A percentile compares a stretch with the other conserved stretches of the same genome.
phyloP scores from a whole-genome alignment of 306 rosid genomes.

The Rubus parviflorus region DNA sequence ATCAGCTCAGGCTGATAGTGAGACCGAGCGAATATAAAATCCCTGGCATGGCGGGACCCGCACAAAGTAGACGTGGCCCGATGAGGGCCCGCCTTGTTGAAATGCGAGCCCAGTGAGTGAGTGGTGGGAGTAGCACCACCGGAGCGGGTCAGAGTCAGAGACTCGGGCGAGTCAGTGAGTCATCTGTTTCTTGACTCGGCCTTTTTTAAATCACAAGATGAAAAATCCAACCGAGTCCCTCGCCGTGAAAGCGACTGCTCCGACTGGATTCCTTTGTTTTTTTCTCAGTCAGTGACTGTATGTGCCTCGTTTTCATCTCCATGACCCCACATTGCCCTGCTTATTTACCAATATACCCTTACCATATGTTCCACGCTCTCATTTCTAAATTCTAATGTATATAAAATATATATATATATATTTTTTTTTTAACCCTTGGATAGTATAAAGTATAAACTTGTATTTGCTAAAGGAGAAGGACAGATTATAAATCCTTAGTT shows the following conservation, averaged over 20 bases:
- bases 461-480: not conserved
- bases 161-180: constrained; percentile 6
- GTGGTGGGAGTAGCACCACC: constrained; percentile 12
- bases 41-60: constrained; percentile 3
- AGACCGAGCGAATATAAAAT: not conserved
- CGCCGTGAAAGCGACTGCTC: constrained; percentile 27
- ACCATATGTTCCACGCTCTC: not conserved
- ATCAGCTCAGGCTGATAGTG: not conserved
- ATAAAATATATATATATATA: not conserved
- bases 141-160: not conserved
- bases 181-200: not conserved
- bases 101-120: not conserved
- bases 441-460: not conserved
- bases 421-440: too few species aligned
- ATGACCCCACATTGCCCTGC: not conserved
- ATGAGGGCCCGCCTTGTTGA: constrained; percentile 8
- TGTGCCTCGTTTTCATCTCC: constrained; percentile 37
- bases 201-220: not conserved
- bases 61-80: constrained; percentile 12
- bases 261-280: constrained; percentile 38
- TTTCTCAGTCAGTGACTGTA: too few species aligned
- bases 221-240: not conserved
- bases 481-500: not conserved
- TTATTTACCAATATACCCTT: constrained; percentile 16
- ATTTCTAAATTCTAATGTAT: too few species aligned